phyloP scores from a whole-genome alignment of 2,329 filamentous ascomycete species.

The Xylariales sp. region DNA sequence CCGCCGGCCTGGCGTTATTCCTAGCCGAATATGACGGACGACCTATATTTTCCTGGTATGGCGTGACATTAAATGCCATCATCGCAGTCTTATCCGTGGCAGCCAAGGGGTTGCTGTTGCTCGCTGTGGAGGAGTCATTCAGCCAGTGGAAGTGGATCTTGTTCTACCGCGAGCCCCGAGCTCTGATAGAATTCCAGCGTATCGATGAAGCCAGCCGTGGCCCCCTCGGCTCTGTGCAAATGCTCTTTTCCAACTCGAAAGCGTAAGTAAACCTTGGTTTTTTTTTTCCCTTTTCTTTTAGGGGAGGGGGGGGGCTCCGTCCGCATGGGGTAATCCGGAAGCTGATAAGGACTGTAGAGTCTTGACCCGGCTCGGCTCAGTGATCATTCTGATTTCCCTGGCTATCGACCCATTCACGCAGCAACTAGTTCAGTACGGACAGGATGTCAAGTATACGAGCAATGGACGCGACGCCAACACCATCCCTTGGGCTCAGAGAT shows the following conservation, averaged over 20 bases:
- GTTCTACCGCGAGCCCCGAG: not conserved
- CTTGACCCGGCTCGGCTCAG: not conserved
- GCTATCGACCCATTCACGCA: slow-evolving; percentile 3
- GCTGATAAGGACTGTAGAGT: not conserved
- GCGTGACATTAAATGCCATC: slow-evolving; percentile 2
- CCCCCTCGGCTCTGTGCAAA: not conserved
- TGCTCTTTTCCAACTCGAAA: no score
- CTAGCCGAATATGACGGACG: not conserved
- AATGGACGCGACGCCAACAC: not conserved
- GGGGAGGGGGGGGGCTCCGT: no score
- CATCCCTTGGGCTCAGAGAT: not conserved
- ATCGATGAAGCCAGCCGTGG: slow-evolving; percentile 5
- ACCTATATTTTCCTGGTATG: not conserved
- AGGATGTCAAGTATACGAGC: not conserved
- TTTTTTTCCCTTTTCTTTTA: no score
- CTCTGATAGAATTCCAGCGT: not conserved
- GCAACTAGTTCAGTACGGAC: slow-evolving; percentile 1
- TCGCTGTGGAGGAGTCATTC: slow-evolving; percentile 1
- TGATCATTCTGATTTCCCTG: not conserved
- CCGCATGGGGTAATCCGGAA: not conserved
- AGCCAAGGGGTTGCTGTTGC: not conserved
- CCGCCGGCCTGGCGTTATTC: no score
- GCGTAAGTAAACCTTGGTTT: no score
- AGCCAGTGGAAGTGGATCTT: slow-evolving; percentile 6
- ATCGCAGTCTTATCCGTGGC: slow-evolving; percentile 2